Evolutionary conservation across 768 basidiomycete genomes (phyloP), one percentile per base, ranked within the genome.

Genomic region (Guyanaporus albipodus): DNA sequence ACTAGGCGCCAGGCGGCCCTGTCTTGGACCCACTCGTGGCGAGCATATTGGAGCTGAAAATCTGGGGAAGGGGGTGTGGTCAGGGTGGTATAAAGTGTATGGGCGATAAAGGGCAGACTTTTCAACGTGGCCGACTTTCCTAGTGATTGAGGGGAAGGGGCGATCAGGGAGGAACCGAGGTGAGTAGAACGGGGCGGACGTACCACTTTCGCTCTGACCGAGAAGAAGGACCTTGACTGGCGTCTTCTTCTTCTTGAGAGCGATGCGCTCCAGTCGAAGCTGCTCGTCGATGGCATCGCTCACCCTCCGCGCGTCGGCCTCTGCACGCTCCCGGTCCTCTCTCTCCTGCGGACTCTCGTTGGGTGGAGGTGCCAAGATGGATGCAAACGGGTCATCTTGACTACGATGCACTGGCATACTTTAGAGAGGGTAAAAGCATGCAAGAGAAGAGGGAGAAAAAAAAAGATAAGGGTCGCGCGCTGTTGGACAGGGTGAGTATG

Each of bases 121-220:
- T 90, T 90, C 44, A 90, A 60, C 0, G 86, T 87, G 22, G 87
- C 85, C 0, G 85, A 86, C 64, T 90, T 90, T 26, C 83, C 70
- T 70, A 28, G 35, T 15, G 18, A 42, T 28, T 14, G 28, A 8
- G 23, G 15, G 23, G n/a, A 6, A 32, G 1, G 14, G 31, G 0
- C 17, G 23, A 23, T 50, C 8, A 52, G 48, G 23, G 23, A 43
- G 36, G 38, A 44, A 45, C 22, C 38, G 48, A 38, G 40, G 40
- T 32, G 32, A 28, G 2, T 21, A 29, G 34, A 45, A 12, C n/a
- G n/a, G 19, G 12, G 2, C 11, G 36, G 31, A 62, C 70, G 35
- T 44, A 66, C 74, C 87, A 57, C 83, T 85, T 70, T 87, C 85
- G 49, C 82, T 83, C 64, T 85, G 84, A 15, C 86, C 86, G 6